Evolutionary conservation across 768 basidiomycete species (phyloP).

Genomic region (Pleurotus pulmonarius): DNA sequence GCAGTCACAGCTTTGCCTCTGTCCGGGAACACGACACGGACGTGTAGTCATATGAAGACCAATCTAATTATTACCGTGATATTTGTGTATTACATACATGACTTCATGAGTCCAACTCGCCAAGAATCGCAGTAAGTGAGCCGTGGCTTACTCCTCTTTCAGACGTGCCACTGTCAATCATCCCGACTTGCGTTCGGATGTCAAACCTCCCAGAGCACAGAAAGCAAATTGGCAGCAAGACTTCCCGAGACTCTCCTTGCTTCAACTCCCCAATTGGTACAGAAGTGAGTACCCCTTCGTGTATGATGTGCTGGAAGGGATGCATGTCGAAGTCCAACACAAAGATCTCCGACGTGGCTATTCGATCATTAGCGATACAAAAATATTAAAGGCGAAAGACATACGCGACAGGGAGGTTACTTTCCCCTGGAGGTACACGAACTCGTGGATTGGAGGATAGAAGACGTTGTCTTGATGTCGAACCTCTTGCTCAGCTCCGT

Average conservation of each 20-base stretch:
- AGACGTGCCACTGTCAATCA: neutral
- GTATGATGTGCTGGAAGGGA: slow-evolving; percentile 62
- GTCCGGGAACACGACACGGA: too few relatives aligned
- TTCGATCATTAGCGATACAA: neutral
- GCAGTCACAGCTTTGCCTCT: too few relatives aligned
- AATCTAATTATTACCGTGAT: too few relatives aligned
- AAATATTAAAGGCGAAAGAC: slow-evolving; percentile 21
- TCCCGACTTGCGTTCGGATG: slow-evolving; percentile 39
- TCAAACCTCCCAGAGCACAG: slow-evolving; percentile 67
- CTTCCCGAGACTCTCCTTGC: slow-evolving; percentile 44
- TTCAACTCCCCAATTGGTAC: slow-evolving; percentile 63
- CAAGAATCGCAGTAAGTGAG: neutral
- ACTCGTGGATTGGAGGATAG: slow-evolving; percentile 53
- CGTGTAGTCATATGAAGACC: too few relatives aligned
- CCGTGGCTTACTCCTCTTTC: neutral
- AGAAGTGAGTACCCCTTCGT: slow-evolving; percentile 62
- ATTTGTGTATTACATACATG: neutral
- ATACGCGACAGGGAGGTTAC: slow-evolving; percentile 68
- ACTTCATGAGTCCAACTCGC: neutral
- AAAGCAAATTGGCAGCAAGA: slow-evolving; percentile 66
- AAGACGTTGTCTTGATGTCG: slow-evolving; percentile 37
- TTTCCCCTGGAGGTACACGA: slow-evolving; percentile 53
- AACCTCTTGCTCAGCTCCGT: slow-evolving; percentile 12
- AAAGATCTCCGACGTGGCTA: slow-evolving; percentile 52
- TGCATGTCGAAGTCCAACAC: slow-evolving; percentile 50